These are phyloP conservation scores for Hypoxylon fuscum DNA, from an alignment of 495 filamentous ascomycete genomes.

Conservation along the genomic window DNA sequence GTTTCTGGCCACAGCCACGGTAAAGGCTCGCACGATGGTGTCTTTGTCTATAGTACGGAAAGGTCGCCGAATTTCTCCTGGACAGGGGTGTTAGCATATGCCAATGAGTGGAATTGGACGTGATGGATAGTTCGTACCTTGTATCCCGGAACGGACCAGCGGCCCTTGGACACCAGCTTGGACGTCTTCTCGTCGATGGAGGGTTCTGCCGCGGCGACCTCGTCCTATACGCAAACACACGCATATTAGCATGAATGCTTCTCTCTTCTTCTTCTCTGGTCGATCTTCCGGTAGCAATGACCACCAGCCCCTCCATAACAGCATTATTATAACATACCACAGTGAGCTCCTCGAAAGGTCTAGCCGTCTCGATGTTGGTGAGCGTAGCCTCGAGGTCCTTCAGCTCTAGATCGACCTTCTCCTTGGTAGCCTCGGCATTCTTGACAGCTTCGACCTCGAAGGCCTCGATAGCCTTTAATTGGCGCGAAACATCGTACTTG, in stretches of 20 bases:
- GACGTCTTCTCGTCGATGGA: conserved; percentile 95
- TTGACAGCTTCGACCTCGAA: conserved; percentile 97
- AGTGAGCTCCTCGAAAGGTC: conserved; percentile 96
- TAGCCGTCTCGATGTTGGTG: conserved; percentile 94
- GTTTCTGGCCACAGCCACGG: too few relatives aligned
- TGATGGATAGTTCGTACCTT: conserved; percentile 71
- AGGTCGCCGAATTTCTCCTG: conserved; percentile 99
- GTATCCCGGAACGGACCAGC: conserved; percentile 98
- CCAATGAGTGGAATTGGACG: conserved; percentile 1
- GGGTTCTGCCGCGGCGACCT: conserved; percentile 89
- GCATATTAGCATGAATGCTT: conserved; percentile 25
- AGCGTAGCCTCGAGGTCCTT: conserved; percentile 91
- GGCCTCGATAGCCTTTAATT: conserved; percentile 96
- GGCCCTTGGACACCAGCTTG: conserved; percentile 92
- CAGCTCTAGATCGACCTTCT: conserved; percentile 91
- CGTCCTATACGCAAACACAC: conserved; percentile 70
- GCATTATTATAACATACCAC: conserved; percentile 73
- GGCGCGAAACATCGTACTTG: conserved; percentile 87
- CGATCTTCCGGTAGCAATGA: not conserved
- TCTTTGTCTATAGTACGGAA: conserved; percentile 87
- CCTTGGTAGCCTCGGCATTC: conserved; percentile 96
- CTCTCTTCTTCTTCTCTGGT: not conserved
- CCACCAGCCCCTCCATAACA: too few relatives aligned
- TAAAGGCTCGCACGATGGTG: conserved; percentile 24
- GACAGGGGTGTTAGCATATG: conserved; percentile 23